Evolutionary conservation across 1,284 basidiomycete genomes (phyloP).

Genomic region (Cutaneotrichosporon cavernicola): DNA sequence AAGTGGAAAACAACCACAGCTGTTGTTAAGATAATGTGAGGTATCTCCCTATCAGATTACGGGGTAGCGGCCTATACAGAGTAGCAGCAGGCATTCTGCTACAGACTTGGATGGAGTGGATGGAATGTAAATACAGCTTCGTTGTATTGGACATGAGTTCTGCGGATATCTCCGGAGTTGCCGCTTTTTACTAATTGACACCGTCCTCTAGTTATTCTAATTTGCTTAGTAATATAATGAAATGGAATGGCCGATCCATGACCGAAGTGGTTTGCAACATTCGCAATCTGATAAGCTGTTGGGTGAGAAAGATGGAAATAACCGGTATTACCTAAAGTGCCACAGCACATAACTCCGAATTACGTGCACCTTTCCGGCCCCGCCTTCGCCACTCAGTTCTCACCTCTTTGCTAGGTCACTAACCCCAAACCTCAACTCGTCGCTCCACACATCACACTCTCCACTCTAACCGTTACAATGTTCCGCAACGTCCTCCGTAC

Average conservation of each 20-base stretch:
- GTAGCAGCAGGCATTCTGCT: no score
- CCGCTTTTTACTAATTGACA: background rate
- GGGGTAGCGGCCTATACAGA: no score
- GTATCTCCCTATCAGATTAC: no score
- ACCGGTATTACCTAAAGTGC: background rate
- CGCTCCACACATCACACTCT: constrained; percentile 1
- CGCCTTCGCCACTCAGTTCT: constrained; percentile 7
- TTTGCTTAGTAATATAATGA: background rate
- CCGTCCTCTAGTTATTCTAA: background rate
- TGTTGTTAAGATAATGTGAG: no score
- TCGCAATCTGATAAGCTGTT: background rate
- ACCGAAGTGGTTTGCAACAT: background rate
- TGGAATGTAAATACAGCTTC: no score
- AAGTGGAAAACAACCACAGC: no score
- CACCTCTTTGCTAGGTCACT: constrained; percentile 10
- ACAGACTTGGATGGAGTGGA: no score
- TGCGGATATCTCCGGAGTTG: background rate
- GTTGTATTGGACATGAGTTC: background rate
- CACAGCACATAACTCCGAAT: constrained; percentile 3
- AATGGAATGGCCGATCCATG: background rate
- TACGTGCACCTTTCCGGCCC: background rate
- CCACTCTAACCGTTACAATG: constrained; percentile 20
- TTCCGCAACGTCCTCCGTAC: constrained; percentile 35
- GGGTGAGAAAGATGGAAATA: no score
- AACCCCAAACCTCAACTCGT: background rate